Evolutionary conservation across 768 basidiomycete species (phyloP).

Genomic region (Daedaleopsis sinensis): DNA sequence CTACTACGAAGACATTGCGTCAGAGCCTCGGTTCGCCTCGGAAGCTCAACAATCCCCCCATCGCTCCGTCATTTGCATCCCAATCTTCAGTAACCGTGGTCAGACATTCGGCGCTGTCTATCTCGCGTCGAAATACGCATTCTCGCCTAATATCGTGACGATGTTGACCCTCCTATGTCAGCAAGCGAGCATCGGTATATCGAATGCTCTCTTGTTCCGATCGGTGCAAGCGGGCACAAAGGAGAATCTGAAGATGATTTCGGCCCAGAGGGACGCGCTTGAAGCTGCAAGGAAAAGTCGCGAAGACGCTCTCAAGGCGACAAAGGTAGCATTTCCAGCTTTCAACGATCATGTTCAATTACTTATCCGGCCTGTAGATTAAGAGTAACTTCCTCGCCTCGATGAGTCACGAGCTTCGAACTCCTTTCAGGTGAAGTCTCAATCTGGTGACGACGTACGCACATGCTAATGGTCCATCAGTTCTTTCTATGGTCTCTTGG

Average conservation of each 20-base stretch:
- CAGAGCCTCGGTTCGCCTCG: slow-evolving; percentile 69
- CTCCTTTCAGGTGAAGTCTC: slow-evolving; percentile 63
- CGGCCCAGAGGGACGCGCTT: slow-evolving; percentile 67
- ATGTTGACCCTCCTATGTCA: slow-evolving; percentile 68
- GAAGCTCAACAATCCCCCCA: slow-evolving; percentile 64
- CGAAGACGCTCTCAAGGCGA: slow-evolving; percentile 74
- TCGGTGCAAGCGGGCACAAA: slow-evolving; percentile 74
- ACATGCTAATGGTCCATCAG: slow-evolving; percentile 33
- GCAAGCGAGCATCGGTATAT: slow-evolving; percentile 76
- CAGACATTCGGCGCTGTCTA: slow-evolving; percentile 77
- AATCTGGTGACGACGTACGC: background rate
- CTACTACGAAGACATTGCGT: slow-evolving; percentile 60
- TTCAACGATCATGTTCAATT: background rate
- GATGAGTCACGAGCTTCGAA: slow-evolving; percentile 79
- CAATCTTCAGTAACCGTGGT: slow-evolving; percentile 74
- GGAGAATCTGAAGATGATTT: slow-evolving; percentile 78
- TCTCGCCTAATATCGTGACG: slow-evolving; percentile 60
- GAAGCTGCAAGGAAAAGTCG: slow-evolving; percentile 71
- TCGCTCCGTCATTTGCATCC: slow-evolving; percentile 67
- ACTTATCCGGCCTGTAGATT: slow-evolving; percentile 44
- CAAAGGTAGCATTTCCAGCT: slow-evolving; percentile 48
- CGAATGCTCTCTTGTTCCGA: slow-evolving; percentile 74
- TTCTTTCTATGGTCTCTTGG: slow-evolving; percentile 77
- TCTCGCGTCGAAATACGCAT: slow-evolving; percentile 65
- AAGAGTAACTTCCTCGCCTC: slow-evolving; percentile 78